Conservation (phyloP, 768 basidiomycete species). For the Pleurotus platypus region DNA sequence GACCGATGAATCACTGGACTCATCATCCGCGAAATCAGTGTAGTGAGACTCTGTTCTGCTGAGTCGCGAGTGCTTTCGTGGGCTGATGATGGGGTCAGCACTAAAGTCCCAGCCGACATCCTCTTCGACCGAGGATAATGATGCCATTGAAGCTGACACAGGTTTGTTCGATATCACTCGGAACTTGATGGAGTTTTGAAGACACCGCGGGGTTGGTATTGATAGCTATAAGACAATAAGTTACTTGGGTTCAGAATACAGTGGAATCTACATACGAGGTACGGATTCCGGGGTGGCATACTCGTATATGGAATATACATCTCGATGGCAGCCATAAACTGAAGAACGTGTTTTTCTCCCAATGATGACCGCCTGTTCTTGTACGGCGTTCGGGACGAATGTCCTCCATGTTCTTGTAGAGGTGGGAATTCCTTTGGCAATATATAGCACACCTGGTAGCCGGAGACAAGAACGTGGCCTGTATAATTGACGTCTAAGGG, state of each 20-base stretch:
- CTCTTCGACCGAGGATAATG: constrained; percentile 73
- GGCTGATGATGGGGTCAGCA: constrained; percentile 73
- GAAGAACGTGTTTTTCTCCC: constrained; percentile 54
- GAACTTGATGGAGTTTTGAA: constrained; percentile 72
- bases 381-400: constrained; percentile 16
- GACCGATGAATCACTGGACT: constrained; percentile 69
- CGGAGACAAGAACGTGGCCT: constrained; percentile 73
- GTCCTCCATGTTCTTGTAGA: constrained; percentile 23
- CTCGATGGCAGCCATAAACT: constrained; percentile 82
- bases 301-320: constrained; percentile 69
- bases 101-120: constrained; percentile 74
- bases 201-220: constrained; percentile 73
- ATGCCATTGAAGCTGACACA: constrained; percentile 60
- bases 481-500: constrained; percentile 66
- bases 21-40: constrained; percentile 75
- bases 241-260: neutral
- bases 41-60: constrained; percentile 55
- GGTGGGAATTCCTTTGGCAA: constrained; percentile 63
- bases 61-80: constrained; percentile 40
- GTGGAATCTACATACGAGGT: constrained; percentile 44
- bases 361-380: constrained; percentile 51
- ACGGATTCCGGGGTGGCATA: constrained; percentile 71
- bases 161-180: constrained; percentile 66
- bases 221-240: constrained; percentile 48
- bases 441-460: constrained; percentile 74